Percentiles rank a stretch among this genome's conserved stretches.
Evolutionary conservation across 192 early-diverging fungal species (phyloP).

Genomic region (Backusella westeae): DNA sequence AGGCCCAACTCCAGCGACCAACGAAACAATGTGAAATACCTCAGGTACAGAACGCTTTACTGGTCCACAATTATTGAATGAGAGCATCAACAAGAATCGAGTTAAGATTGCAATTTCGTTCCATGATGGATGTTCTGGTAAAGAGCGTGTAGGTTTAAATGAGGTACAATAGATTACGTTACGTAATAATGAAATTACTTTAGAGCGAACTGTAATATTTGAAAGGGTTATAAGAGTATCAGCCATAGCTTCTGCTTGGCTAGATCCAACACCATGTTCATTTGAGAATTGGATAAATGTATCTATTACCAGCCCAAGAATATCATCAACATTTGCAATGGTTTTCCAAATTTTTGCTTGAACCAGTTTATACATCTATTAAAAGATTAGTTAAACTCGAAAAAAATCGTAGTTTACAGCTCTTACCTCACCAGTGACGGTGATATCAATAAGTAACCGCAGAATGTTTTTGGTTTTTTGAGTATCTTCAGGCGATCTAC

Average conservation of each 20-base stretch:
- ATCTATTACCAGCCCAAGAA: conserved; percentile 75
- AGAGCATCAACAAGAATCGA: conserved; percentile 83
- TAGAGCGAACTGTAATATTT: conserved; percentile 67
- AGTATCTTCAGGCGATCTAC: conserved; percentile 41
- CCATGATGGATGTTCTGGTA: conserved; percentile 83
- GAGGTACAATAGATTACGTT: conserved; percentile 75
- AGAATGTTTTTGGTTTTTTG: conserved; percentile 68
- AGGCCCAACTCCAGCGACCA: conserved; percentile 82
- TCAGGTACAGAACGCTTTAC: conserved; percentile 78
- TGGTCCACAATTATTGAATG: conserved; percentile 72
- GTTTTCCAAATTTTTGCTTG: conserved; percentile 83
- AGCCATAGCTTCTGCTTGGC: conserved; percentile 74
- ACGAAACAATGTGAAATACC: conserved; percentile 78
- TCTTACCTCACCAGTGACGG: conserved; percentile 68
- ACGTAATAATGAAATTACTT: conserved; percentile 73
- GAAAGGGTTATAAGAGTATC: conserved; percentile 82
- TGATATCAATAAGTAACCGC: conserved; percentile 72
- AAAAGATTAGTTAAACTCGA: conserved; percentile 18
- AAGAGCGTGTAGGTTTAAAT: conserved; percentile 57
- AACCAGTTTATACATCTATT: conserved; percentile 71
- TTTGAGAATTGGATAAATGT: conserved; percentile 71
- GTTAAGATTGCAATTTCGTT: conserved; percentile 88
- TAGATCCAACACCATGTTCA: conserved; percentile 70
- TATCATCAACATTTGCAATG: conserved; percentile 70
- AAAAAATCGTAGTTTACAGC: not conserved